Evolutionary conservation across 805 yeast species (phyloP).

Genomic region (Martiniozyma abietophila): DNA sequence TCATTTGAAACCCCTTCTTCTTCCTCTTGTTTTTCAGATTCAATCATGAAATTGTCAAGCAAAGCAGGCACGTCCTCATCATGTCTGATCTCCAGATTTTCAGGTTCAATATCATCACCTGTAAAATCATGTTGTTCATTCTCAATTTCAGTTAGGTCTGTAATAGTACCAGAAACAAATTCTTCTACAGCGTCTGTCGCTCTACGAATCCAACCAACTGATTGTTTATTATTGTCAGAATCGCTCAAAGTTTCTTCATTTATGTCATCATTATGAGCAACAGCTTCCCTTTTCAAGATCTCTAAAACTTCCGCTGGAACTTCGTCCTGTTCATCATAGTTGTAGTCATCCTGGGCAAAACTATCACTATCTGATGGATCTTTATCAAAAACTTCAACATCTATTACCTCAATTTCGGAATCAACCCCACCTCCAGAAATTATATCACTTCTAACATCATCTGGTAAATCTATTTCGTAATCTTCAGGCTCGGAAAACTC

Average conservation of each 20-base stretch:
- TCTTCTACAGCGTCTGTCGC: conserved; percentile 25
- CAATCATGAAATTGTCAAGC: conserved; percentile 35
- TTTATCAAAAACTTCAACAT: conserved; percentile 1
- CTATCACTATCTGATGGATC: background rate
- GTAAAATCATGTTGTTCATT: conserved; percentile 21
- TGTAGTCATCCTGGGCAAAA: conserved; percentile 2
- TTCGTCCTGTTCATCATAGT: too few relatives aligned
- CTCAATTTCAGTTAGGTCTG: conserved; percentile 45
- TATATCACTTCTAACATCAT: conserved; percentile 1
- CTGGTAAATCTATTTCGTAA: conserved; percentile 7
- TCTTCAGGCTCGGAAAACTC: conserved; percentile 7
- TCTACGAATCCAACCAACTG: background rate
- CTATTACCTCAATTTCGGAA: conserved; percentile 3
- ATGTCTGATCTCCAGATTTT: conserved; percentile 43
- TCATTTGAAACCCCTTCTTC: too few relatives aligned
- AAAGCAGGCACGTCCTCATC: conserved; percentile 45
- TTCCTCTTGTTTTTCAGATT: conserved; percentile 67
- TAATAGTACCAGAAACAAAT: conserved; percentile 62
- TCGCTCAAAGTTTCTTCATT: background rate
- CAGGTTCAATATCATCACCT: too few relatives aligned
- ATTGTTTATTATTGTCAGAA: background rate
- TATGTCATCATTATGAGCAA: conserved; percentile 1
- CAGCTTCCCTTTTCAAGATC: conserved; percentile 3
- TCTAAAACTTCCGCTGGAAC: conserved; percentile 2
- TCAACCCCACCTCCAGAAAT: conserved; percentile 2